Percentiles rank a stretch among this genome's conserved stretches.
phyloP scores from a whole-genome alignment of 305 asterid genomes.

The Fraxinus nigra region DNA sequence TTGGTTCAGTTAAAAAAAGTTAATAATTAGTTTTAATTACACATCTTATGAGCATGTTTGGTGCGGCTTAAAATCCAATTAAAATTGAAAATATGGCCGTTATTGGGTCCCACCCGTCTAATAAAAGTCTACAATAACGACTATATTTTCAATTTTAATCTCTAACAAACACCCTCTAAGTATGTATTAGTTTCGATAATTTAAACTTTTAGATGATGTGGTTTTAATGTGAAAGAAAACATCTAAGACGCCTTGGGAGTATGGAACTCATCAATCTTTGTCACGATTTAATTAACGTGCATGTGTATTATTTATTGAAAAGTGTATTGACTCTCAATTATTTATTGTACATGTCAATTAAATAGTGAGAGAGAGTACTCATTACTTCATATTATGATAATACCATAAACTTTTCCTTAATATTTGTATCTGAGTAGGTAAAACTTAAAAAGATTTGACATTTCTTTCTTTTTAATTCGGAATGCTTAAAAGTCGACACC shows the following conservation, averaged over 20 bases:
- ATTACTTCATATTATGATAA: too few species aligned
- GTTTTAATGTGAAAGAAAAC: background rate
- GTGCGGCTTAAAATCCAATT: too few species aligned
- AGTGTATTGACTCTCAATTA: background rate
- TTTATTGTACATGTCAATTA: background rate
- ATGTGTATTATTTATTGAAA: background rate
- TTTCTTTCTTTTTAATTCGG: background rate
- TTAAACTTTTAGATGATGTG: background rate
- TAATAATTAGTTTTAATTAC: too few species aligned
- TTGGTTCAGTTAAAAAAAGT: too few species aligned
- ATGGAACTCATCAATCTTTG: background rate
- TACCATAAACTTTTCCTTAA: background rate
- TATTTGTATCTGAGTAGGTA: background rate
- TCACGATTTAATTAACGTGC: background rate
- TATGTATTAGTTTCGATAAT: background rate
- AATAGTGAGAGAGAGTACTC: background rate
- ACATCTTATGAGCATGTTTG: too few species aligned
- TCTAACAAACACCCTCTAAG: too few species aligned
- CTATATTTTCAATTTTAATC: too few species aligned
- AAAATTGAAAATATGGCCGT: too few species aligned
- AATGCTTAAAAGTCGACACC: background rate
- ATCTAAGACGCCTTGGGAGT: background rate
- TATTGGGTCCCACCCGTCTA: too few species aligned
- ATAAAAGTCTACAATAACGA: too few species aligned
- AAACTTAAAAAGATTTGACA: too few species aligned